These are phyloP conservation scores for Calonectria crousiana DNA, from an alignment of 2,329 filamentous ascomycete genomes.

Conservation along the genomic window DNA sequence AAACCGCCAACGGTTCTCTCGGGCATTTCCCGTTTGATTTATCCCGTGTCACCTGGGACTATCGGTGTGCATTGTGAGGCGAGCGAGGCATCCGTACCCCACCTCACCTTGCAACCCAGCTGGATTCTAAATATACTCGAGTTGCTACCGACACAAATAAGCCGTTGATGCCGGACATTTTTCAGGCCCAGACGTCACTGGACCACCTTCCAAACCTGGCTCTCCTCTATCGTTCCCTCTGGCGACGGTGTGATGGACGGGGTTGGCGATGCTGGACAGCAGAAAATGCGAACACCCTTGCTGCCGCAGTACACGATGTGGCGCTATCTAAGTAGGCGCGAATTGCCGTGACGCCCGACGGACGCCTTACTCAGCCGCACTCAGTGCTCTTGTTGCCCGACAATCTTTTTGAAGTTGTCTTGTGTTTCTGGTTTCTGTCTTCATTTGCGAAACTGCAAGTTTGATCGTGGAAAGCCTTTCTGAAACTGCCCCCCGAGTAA, in stretches of 20 bases:
- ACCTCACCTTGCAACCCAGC: background rate
- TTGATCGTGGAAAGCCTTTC: background rate
- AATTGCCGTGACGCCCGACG: background rate
- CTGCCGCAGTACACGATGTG: background rate
- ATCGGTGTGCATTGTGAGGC: background rate
- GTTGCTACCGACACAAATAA: background rate
- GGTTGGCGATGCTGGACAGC: background rate
- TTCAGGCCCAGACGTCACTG: background rate
- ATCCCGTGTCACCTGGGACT: background rate
- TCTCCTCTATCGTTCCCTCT: too few species aligned
- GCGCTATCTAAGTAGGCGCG: background rate
- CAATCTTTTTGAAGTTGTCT: background rate
- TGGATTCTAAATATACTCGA: background rate
- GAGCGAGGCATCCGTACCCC: background rate
- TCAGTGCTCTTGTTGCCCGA: background rate
- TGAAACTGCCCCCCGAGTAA: background rate
- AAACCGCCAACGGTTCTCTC: background rate
- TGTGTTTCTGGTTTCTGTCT: background rate
- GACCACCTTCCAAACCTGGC: background rate
- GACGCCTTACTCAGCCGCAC: conserved; percentile 3
- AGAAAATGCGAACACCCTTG: background rate
- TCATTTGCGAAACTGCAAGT: background rate
- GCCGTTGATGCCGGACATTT: background rate
- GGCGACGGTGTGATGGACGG: background rate
- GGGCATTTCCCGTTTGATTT: background rate